Conservation (phyloP, 805 yeast genomes). For the Citeromyces nyonsensis region DNA sequence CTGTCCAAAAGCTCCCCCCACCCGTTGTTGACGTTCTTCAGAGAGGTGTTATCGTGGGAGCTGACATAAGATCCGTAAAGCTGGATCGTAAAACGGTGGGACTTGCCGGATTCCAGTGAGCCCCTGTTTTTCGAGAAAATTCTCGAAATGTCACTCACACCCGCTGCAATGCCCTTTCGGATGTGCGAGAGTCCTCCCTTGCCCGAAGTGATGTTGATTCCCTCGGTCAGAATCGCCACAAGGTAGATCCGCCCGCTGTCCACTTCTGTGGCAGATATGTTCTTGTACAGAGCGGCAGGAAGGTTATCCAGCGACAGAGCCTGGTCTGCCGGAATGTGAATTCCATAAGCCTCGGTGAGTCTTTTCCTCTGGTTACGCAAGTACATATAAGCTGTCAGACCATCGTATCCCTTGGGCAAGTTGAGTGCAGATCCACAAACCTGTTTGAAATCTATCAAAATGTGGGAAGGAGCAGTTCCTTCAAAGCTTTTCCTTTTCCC, state of each 20-base stretch:
- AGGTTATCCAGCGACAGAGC: constrained; percentile 48
- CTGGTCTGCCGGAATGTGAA: constrained; percentile 42
- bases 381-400: constrained; percentile 60
- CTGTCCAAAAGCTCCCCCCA: constrained; percentile 84
- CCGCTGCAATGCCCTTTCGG: constrained; percentile 77
- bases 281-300: constrained; percentile 67
- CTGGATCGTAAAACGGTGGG: constrained; percentile 58
- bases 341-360: constrained; percentile 69
- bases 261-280: constrained; percentile 50
- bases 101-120: constrained; percentile 39
- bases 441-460: constrained; percentile 63
- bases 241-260: constrained; percentile 53
- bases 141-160: constrained; percentile 74
- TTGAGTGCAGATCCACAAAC: constrained; percentile 42
- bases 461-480: constrained; percentile 30
- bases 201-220: constrained; percentile 26
- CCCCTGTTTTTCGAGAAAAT: constrained; percentile 55
- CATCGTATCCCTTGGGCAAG: constrained; percentile 52
- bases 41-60: constrained; percentile 16
- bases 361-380: constrained; percentile 47
- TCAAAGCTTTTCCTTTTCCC: too few relatives aligned
- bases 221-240: constrained; percentile 66
- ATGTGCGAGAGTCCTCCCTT: constrained; percentile 15
- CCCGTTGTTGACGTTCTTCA: constrained; percentile 33
- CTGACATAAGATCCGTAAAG: constrained; percentile 56